A percentile compares a stretch with the other conserved stretches of the same genome.
Conservation (phyloP, 139 green algal genomes). For the Mychonastes homosphaera region DNA sequence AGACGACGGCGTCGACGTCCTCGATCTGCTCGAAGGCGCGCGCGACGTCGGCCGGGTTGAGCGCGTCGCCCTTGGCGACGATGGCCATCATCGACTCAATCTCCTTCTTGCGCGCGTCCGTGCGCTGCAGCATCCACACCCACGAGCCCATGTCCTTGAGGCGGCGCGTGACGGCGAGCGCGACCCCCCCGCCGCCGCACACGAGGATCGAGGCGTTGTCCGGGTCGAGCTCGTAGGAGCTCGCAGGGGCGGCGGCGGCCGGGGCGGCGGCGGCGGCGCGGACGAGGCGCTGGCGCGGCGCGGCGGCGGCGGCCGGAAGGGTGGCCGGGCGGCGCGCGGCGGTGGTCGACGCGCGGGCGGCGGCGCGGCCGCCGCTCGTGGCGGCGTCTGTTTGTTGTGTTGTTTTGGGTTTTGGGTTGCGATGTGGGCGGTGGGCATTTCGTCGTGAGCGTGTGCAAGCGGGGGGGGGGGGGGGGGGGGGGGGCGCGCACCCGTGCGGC, state of each 20-base stretch:
- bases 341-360: no score
- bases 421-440: no score
- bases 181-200: conserved; percentile 76
- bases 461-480: not conserved
- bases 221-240: conserved; percentile 49
- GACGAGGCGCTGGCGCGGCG: not conserved
- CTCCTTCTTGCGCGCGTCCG: conserved; percentile 45
- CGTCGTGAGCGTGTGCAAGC: no score
- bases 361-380: no score
- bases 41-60: conserved; percentile 55
- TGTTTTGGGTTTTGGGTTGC: no score
- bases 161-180: conserved; percentile 66
- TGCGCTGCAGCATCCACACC: conserved; percentile 80
- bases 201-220: conserved; percentile 90
- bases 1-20: conserved; percentile 87
- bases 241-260: not conserved
- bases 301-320: not conserved
- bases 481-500: not conserved
- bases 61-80: conserved; percentile 75
- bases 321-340: not conserved
- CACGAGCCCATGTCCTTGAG: conserved; percentile 91
- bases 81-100: conserved; percentile 93
- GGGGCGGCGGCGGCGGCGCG: conserved; percentile 12
- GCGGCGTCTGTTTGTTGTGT: no score
- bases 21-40: conserved; percentile 71